Percentiles rank a stretch among this genome's conserved stretches.
Conservation (phyloP, 768 basidiomycete species). For the Trametes cingulata region DNA sequence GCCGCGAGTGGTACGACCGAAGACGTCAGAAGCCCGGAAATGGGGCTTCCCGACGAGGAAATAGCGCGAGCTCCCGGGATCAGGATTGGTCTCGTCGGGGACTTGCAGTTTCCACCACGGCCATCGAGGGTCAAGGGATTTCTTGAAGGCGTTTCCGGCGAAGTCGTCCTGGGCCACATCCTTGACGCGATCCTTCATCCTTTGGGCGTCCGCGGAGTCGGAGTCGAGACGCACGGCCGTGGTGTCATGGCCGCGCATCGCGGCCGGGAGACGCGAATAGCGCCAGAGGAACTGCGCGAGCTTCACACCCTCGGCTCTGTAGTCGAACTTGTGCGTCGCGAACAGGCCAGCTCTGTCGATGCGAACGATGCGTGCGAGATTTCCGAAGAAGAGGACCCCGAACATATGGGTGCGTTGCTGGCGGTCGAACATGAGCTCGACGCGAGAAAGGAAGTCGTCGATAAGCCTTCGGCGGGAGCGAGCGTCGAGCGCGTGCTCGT, state of each 20-base stretch:
- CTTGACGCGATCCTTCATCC: neutral
- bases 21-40: neutral
- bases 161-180: neutral
- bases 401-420: conserved; percentile 4
- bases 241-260: conserved; percentile 5
- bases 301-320: neutral
- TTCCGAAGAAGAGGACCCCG: neutral
- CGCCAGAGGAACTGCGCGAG: conserved; percentile 1
- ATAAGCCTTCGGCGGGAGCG: neutral
- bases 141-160: neutral
- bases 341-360: neutral
- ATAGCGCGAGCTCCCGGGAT: neutral
- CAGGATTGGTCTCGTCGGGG: neutral
- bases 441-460: neutral
- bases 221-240: neutral
- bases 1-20: conserved; percentile 1
- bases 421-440: neutral
- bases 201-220: neutral
- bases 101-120: neutral
- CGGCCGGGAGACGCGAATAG: neutral
- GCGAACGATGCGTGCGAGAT: neutral
- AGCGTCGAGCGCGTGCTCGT: neutral
- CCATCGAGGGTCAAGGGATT: neutral
- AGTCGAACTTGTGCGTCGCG: conserved; percentile 6
- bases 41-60: conserved; percentile 2